A percentile compares a stretch with the other conserved stretches of the same genome.
Evolutionary conservation across 23 red algal genomes (phyloP).

Genomic region (Gracilaria domingensis): DNA sequence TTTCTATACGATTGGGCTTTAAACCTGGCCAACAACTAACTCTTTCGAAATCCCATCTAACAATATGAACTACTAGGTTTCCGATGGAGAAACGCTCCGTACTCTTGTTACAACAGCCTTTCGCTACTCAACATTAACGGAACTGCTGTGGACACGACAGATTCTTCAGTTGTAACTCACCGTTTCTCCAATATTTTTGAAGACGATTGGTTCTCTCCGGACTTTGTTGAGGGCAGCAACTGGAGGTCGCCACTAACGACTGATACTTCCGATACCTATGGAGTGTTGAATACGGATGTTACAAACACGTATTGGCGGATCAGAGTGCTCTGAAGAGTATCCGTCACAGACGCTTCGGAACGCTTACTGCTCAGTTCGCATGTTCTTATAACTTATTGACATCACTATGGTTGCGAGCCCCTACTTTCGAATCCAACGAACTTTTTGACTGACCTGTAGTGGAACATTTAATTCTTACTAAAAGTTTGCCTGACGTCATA

Average conservation of each 20-base stretch:
- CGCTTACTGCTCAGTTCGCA: too few species aligned
- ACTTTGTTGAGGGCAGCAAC: slow-evolving; percentile 57
- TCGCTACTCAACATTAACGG: slow-evolving; percentile 52
- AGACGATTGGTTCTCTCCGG: slow-evolving; percentile 54
- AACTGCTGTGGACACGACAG: slow-evolving; percentile 37
- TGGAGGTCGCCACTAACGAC: slow-evolving; percentile 37
- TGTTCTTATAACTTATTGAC: neutral
- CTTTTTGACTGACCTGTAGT: too few species aligned
- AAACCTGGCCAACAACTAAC: neutral
- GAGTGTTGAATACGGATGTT: slow-evolving; percentile 15
- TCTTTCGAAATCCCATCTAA: neutral
- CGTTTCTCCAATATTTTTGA: slow-evolving; percentile 67
- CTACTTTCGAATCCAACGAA: too few species aligned
- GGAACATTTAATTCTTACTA: neutral
- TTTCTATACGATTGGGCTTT: neutral
- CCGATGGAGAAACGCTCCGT: slow-evolving; percentile 54
- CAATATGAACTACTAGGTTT: slow-evolving; percentile 6
- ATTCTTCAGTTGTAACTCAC: slow-evolving; percentile 36
- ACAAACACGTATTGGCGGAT: slow-evolving; percentile 66
- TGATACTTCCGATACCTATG: slow-evolving; percentile 32
- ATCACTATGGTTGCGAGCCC: neutral
- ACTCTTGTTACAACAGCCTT: slow-evolving; percentile 64
- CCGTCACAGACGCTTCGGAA: neutral
- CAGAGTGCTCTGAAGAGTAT: slow-evolving; percentile 27
- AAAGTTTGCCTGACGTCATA: neutral